A percentile compares a stretch with the other conserved stretches of the same genome.
These are phyloP conservation scores for Trametes coccinea DNA, from an alignment of 768 basidiomycete species.

Conservation along the genomic window DNA sequence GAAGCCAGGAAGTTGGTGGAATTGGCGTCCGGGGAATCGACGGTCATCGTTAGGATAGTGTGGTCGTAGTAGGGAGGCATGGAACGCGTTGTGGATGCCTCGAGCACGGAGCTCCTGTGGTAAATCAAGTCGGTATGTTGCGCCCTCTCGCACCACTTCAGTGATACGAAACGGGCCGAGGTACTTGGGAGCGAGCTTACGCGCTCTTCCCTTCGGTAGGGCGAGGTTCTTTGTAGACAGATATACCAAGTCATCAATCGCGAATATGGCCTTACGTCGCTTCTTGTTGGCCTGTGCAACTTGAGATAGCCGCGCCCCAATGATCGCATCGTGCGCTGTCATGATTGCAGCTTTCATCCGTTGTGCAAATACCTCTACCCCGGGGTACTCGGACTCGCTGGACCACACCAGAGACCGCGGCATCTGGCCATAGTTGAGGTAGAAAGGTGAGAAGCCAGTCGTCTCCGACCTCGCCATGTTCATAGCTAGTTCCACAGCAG, in stretches of 20 bases:
- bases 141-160: too few relatives aligned
- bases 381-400: slow-evolving; percentile 12
- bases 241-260: too few relatives aligned
- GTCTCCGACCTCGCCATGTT: slow-evolving; percentile 37
- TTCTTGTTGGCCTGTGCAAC: slow-evolving; percentile 31
- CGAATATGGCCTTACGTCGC: too few relatives aligned
- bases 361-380: slow-evolving; percentile 29
- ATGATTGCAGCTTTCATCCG: slow-evolving; percentile 28
- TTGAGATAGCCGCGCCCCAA: slow-evolving; percentile 33
- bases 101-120: slow-evolving; percentile 29
- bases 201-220: too few relatives aligned
- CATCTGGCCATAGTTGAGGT: slow-evolving; percentile 27
- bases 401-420: slow-evolving; percentile 11
- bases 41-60: slow-evolving; percentile 33
- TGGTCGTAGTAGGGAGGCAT: slow-evolving; percentile 33
- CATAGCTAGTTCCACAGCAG: slow-evolving; percentile 24
- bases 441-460: slow-evolving; percentile 40
- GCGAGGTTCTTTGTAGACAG: too few relatives aligned
- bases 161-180: too few relatives aligned
- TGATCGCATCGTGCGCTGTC: slow-evolving; percentile 40
- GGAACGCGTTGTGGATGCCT: slow-evolving; percentile 37
- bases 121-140: too few relatives aligned
- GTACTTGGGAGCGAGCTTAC: too few relatives aligned
- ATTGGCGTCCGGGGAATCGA: slow-evolving; percentile 36
- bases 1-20: slow-evolving; percentile 37